Base-by-base conservation (phyloP, 1,284 basidiomycete species). In the Ceratobasidium sp. region DNA sequence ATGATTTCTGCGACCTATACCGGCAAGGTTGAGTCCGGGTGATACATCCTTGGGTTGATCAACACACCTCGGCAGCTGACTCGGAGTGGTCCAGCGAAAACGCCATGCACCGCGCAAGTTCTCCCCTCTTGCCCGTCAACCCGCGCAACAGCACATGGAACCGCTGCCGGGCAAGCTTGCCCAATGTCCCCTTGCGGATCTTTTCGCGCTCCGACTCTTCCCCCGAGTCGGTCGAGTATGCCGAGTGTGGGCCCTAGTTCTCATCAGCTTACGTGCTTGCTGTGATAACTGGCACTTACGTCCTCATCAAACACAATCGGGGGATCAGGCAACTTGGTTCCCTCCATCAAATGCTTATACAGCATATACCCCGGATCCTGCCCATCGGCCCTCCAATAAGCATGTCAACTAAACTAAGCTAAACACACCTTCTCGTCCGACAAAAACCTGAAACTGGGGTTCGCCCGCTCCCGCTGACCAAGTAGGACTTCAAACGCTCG, bases 1-100 rank as follows among this genome's bases (percentile, higher is more conserved):
- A 98, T 92, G 75, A 96, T 89, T 77, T 97, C 94, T 8, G 90
- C 89, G 31, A 98, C 88, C 94, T 96, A 76, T 0, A 0, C n/a
- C 31, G 29, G 0, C 53, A 27, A 56, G 27, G 34, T 53, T 34
- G 54, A 66, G 59, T 48, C 53, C 19, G 48, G 48, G 19, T 49
- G 5, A 19, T 14, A 16, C 5, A 4, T 49, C 5, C 7, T 11
- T n/a, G 4, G 43, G 11, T n/a, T 14, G 34, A 31, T 64, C 34
- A 7, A 78, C 84, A 74, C 79, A 94, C 95, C 85, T 97, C 95
- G 75, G 92, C 89, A 19, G 95, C 94, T 8, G 94, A 94, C 81
- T 98, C 94, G 0, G 97, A 96, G 79, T 97, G 94, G 80, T 96
- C 94, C 61, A 99, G 85, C 74, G 95, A 95, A 80, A 98, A 98